These are phyloP conservation scores for Aspergillus indologenus DNA, from an alignment of 495 filamentous ascomycete species.

Conservation along the genomic window DNA sequence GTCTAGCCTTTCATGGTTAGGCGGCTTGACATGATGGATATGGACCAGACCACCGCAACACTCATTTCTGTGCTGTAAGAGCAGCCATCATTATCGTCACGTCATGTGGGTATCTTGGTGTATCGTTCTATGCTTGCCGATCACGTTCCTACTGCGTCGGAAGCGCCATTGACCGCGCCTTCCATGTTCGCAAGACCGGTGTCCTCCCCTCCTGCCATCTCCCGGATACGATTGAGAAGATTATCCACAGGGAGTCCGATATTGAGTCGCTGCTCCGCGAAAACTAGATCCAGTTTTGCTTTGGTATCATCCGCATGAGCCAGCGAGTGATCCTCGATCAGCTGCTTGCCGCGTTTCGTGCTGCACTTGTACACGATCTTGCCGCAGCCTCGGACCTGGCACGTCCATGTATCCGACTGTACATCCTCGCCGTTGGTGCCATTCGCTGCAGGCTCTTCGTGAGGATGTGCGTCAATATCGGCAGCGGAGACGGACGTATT, in stretches of 20 bases:
- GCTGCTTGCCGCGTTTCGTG: constrained; percentile 51
- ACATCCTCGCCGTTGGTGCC: constrained; percentile 35
- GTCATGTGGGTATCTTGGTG: constrained; percentile 1
- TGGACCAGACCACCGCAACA: background rate
- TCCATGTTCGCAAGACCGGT: constrained; percentile 7
- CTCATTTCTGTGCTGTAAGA: background rate
- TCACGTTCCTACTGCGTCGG: constrained; percentile 12
- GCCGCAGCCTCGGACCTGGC: constrained; percentile 63
- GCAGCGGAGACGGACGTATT: constrained; percentile 23
- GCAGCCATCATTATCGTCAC: background rate
- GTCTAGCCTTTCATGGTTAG: background rate
- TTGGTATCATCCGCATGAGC: constrained; percentile 63
- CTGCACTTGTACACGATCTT: constrained; percentile 60
- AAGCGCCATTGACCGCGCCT: constrained; percentile 10
- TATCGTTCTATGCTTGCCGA: background rate
- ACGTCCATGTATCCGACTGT: constrained; percentile 66
- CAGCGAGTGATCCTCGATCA: constrained; percentile 62
- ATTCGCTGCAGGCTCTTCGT: constrained; percentile 38
- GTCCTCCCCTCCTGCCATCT: constrained; percentile 22
- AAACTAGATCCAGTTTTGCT: constrained; percentile 56
- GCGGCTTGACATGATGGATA: background rate
- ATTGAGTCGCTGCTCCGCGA: constrained; percentile 44
- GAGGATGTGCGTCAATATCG: constrained; percentile 19
- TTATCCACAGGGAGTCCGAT: constrained; percentile 38
- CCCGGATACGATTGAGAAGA: constrained; percentile 32